Percentiles rank a stretch among this genome's conserved stretches.
phyloP scores from a whole-genome alignment of 805 yeast genomes.

The Candida succiphila region DNA sequence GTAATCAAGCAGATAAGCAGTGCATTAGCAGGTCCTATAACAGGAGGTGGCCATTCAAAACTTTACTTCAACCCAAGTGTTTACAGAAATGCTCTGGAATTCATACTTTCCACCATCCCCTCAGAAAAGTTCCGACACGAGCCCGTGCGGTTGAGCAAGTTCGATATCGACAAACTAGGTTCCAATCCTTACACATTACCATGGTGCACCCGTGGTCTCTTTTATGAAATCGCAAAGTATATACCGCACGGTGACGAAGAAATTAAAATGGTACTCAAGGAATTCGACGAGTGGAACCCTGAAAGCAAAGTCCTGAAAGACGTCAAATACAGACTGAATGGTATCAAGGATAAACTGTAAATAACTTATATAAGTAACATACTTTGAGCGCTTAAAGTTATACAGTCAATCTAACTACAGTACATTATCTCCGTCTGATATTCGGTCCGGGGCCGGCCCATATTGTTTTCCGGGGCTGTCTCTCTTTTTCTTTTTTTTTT shows the following conservation, averaged over 20 bases:
- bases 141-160: slow-evolving; percentile 24
- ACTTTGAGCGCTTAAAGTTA: neutral
- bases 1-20: slow-evolving; percentile 76
- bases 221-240: slow-evolving; percentile 37
- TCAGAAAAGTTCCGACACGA: slow-evolving; percentile 12
- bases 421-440: no score
- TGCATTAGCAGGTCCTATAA: slow-evolving; percentile 77
- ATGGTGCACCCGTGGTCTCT: slow-evolving; percentile 83
- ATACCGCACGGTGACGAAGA: slow-evolving; percentile 40
- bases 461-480: no score
- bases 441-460: no score
- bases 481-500: no score
- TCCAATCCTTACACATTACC: slow-evolving; percentile 82
- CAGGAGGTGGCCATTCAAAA: slow-evolving; percentile 92
- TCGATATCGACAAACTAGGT: slow-evolving; percentile 56
- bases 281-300: slow-evolving; percentile 84
- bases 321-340: slow-evolving; percentile 48
- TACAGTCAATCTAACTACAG: neutral
- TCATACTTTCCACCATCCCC: slow-evolving; percentile 67
- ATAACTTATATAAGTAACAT: neutral
- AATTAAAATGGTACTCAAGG: slow-evolving; percentile 48
- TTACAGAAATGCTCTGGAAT: slow-evolving; percentile 68
- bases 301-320: slow-evolving; percentile 75
- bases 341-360: slow-evolving; percentile 22
- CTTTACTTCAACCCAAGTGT: slow-evolving; percentile 81